Evolutionary conservation across 257 asterid genomes (phyloP).

Genomic region (Nicotiana knightiana): DNA sequence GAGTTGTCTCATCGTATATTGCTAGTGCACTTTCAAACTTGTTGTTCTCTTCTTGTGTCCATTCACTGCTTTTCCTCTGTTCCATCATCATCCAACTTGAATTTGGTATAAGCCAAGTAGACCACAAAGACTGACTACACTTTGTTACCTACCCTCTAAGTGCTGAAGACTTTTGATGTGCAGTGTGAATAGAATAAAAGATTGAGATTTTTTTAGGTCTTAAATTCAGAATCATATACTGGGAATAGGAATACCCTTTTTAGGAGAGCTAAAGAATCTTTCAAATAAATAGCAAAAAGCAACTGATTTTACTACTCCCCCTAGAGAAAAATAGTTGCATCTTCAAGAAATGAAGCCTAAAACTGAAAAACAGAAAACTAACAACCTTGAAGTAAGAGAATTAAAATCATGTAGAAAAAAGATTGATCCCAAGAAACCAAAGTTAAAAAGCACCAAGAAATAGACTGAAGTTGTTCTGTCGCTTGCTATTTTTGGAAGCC

Average conservation of each 20-base stretch:
- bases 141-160: too few relatives aligned
- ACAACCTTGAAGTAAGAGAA: background rate
- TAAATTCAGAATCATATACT: conserved; percentile 19
- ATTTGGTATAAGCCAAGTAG: background rate
- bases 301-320: background rate
- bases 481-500: background rate
- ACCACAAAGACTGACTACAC: too few relatives aligned
- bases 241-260: conserved; percentile 33
- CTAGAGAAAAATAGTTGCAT: too few relatives aligned
- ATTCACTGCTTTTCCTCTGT: conserved; percentile 25
- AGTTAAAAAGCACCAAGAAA: background rate
- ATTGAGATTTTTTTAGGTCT: too few relatives aligned
- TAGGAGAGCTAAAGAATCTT: background rate
- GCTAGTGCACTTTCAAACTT: conserved; percentile 67
- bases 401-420: background rate
- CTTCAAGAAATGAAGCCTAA: too few relatives aligned
- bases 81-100: conserved; percentile 30
- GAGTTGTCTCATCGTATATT: conserved; percentile 48
- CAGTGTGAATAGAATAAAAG: too few relatives aligned
- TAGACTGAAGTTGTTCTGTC: background rate
- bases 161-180: too few relatives aligned
- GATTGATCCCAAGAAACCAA: background rate
- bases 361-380: too few relatives aligned
- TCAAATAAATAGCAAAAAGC: background rate
- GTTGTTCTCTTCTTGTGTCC: conserved; percentile 81